A percentile compares a stretch with the other conserved stretches of the same genome.
These are phyloP conservation scores for Eleusine coracana DNA, from an alignment of 176 grass and related monocot species.

Conservation along the genomic window DNA sequence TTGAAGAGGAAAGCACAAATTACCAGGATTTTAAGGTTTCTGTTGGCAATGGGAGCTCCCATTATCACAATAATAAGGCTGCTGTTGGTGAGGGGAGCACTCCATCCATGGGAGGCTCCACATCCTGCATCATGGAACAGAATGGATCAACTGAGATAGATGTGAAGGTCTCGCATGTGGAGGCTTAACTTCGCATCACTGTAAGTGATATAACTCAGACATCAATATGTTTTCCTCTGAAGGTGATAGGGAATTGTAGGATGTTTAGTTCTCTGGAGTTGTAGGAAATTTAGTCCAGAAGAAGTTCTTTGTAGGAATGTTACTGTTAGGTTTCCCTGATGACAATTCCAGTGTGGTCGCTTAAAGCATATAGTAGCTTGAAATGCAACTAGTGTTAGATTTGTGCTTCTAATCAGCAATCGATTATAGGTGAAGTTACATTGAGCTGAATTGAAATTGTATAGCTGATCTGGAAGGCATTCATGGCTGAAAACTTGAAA, in stretches of 20 bases:
- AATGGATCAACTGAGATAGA: conserved; percentile 21
- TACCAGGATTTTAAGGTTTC: too few relatives aligned
- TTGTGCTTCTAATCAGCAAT: background rate
- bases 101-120: background rate
- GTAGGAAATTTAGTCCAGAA: conserved; percentile 38
- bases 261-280: background rate
- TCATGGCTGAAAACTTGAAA: background rate
- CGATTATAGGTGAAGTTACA: background rate
- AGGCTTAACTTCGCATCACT: conserved; percentile 12
- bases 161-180: conserved; percentile 17
- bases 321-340: conserved; percentile 15
- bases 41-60: too few relatives aligned
- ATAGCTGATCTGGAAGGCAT: background rate
- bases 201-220: conserved; percentile 7
- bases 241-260: conserved; percentile 2
- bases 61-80: too few relatives aligned
- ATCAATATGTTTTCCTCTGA: conserved; percentile 3
- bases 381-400: background rate
- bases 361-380: background rate
- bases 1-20: too few relatives aligned
- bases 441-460: background rate
- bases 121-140: conserved; percentile 4
- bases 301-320: conserved; percentile 15
- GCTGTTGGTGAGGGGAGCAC: background rate
- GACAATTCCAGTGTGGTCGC: background rate